Conservation (phyloP, 2,329 filamentous ascomycete species). For the Purpureocillium lavendulum region DNA sequence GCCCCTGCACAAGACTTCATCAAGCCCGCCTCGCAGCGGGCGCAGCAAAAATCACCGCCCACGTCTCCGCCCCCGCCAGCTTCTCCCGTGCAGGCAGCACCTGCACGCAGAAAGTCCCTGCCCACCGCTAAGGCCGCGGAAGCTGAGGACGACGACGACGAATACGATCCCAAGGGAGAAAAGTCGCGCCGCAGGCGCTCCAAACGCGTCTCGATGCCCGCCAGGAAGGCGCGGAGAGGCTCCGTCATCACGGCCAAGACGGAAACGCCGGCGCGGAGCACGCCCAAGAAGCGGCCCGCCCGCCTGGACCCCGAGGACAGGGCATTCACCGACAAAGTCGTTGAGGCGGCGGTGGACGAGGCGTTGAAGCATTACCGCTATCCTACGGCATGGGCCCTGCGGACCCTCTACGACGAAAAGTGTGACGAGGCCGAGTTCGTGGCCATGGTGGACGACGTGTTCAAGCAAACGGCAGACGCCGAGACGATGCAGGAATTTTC, state of each 20-base stretch:
- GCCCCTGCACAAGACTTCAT: slow-evolving; percentile 4
- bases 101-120: slow-evolving; percentile 11
- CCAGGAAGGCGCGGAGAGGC: slow-evolving; percentile 17
- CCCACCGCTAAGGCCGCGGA: slow-evolving; percentile 12
- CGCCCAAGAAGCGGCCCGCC: slow-evolving; percentile 8
- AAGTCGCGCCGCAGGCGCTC: slow-evolving; percentile 22
- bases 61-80: slow-evolving; percentile 8
- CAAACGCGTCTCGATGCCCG: slow-evolving; percentile 19
- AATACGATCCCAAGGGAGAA: slow-evolving; percentile 32
- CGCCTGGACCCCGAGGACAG: slow-evolving; percentile 24
- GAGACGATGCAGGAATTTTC: slow-evolving; percentile 44
- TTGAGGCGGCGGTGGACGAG: slow-evolving; percentile 50
- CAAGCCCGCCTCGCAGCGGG: slow-evolving; percentile 3
- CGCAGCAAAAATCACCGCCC: slow-evolving; percentile 5
- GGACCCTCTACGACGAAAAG: slow-evolving; percentile 52
- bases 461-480: slow-evolving; percentile 45
- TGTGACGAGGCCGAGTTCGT: slow-evolving; percentile 42
- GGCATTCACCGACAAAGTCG: slow-evolving; percentile 40
- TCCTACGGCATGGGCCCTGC: slow-evolving; percentile 54
- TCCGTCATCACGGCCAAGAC: slow-evolving; percentile 8
- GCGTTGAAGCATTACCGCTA: slow-evolving; percentile 49
- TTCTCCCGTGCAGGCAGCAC: slow-evolving; percentile 14
- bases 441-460: slow-evolving; percentile 49
- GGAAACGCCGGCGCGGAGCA: slow-evolving; percentile 7
- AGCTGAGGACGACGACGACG: slow-evolving; percentile 31